Conservation (phyloP, 192 early-diverging fungal genomes). For the Cetraspora pellucida region DNA sequence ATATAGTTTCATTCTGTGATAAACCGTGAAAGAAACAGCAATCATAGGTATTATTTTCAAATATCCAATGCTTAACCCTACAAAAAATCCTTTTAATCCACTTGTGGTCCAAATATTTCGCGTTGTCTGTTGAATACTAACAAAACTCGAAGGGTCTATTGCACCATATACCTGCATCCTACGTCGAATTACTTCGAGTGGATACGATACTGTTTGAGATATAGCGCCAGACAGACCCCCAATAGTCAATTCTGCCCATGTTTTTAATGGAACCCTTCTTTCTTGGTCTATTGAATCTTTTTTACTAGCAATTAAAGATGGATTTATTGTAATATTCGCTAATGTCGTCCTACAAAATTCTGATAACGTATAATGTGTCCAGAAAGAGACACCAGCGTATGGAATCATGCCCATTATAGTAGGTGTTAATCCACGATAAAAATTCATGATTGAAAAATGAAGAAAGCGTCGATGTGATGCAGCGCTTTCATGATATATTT, state of each 20-base stretch:
- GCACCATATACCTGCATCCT: conserved; percentile 82
- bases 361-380: conserved; percentile 79
- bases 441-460: conserved; percentile 66
- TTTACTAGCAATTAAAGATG: conserved; percentile 29
- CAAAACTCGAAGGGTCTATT: conserved; percentile 51
- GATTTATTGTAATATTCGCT: conserved; percentile 35
- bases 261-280: conserved; percentile 56
- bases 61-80: conserved; percentile 96
- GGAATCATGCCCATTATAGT: conserved; percentile 92
- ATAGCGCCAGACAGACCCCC: conserved; percentile 85
- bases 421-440: conserved; percentile 92
- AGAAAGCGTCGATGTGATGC: conserved; percentile 49
- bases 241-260: conserved; percentile 76
- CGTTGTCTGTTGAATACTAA: conserved; percentile 61
- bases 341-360: conserved; percentile 57
- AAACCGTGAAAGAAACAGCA: conserved; percentile 84
- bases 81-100: conserved; percentile 88
- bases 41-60: conserved; percentile 95
- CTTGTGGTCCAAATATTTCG: conserved; percentile 63
- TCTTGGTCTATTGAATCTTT: conserved; percentile 47
- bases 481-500: conserved; percentile 80
- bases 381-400: conserved; percentile 95
- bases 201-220: conserved; percentile 88
- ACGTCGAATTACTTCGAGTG: conserved; percentile 87
- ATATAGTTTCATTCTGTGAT: conserved; percentile 77